phyloP scores from a whole-genome alignment of 1,284 basidiomycete species.

The Puccinia novopanici region DNA sequence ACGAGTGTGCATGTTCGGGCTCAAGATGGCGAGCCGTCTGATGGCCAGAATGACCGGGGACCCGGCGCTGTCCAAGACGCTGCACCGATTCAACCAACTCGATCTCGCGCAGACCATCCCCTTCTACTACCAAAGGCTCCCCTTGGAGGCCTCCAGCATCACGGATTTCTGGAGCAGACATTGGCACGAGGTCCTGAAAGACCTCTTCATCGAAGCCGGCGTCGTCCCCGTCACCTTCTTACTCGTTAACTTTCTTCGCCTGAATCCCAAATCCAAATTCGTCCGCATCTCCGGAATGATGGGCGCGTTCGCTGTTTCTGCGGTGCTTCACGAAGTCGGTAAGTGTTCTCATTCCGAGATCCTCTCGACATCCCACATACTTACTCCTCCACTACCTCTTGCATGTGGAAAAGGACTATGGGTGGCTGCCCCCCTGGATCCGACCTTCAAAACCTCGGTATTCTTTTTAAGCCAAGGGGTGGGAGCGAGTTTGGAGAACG shows the following conservation, averaged over 20 bases:
- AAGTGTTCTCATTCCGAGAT: not conserved
- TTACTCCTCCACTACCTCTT: not conserved
- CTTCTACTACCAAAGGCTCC: not conserved
- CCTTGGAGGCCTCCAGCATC: not conserved
- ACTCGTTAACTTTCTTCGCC: slow-evolving; percentile 1
- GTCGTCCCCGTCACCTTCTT: not conserved
- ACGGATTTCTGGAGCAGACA: slow-evolving; percentile 36
- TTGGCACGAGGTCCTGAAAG: slow-evolving; percentile 33
- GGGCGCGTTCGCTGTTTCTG: slow-evolving; percentile 33
- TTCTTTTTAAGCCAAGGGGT: slow-evolving; percentile 54
- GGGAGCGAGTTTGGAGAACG: slow-evolving; percentile 52
- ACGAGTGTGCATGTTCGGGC: not conserved
- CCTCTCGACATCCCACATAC: too few species aligned
- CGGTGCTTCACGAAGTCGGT: slow-evolving; percentile 33
- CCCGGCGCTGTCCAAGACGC: not conserved
- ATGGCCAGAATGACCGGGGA: not conserved
- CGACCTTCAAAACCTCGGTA: slow-evolving; percentile 31
- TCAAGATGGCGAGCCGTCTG: not conserved
- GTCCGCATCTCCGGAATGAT: slow-evolving; percentile 19
- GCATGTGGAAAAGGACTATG: not conserved
- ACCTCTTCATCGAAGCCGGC: slow-evolving; percentile 34
- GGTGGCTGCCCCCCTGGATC: slow-evolving; percentile 18
- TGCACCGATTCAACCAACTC: not conserved
- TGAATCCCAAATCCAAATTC: not conserved
- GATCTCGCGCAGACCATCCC: not conserved